Conservation (phyloP, 2,329 filamentous ascomycete genomes). For the Cercospora zeina region DNA sequence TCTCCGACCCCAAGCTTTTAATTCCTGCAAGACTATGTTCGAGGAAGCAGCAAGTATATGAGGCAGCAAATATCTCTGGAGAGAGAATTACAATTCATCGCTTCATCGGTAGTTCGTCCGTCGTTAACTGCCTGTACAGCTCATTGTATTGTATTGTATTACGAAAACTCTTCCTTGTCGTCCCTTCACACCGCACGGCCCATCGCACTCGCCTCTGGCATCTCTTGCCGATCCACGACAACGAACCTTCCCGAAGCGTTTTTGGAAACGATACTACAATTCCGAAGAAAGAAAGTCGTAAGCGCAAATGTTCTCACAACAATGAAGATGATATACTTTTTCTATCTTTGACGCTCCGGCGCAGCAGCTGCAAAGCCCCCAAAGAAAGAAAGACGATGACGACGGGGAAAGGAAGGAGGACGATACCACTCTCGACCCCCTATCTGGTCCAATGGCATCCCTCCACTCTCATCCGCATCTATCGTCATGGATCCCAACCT, state of each 20-base stretch:
- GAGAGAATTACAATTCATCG: too few relatives aligned
- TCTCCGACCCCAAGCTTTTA: too few relatives aligned
- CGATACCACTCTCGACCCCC: slow-evolving; percentile 4
- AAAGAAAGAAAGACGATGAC: neutral
- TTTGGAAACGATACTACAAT: slow-evolving; percentile 6
- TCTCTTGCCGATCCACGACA: neutral
- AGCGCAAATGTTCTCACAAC: neutral
- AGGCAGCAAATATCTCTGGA: too few relatives aligned
- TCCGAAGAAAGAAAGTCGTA: neutral
- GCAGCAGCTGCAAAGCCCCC: neutral
- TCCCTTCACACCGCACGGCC: neutral
- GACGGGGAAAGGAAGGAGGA: neutral
- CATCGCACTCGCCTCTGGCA: neutral
- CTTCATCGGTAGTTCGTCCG: neutral
- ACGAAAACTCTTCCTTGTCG: neutral
- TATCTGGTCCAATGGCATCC: neutral
- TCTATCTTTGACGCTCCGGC: slow-evolving; percentile 2
- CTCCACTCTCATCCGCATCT: neutral
- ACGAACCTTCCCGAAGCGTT: neutral
- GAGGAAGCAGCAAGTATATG: too few relatives aligned
- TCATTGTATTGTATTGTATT: neutral
- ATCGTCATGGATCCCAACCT: slow-evolving; percentile 32
- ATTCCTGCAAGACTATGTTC: too few relatives aligned
- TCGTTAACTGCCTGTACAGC: neutral
- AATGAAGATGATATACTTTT: neutral